These are phyloP conservation scores for Arachis stenosperma DNA, from an alignment of 306 rosid genomes.

Conservation along the genomic window DNA sequence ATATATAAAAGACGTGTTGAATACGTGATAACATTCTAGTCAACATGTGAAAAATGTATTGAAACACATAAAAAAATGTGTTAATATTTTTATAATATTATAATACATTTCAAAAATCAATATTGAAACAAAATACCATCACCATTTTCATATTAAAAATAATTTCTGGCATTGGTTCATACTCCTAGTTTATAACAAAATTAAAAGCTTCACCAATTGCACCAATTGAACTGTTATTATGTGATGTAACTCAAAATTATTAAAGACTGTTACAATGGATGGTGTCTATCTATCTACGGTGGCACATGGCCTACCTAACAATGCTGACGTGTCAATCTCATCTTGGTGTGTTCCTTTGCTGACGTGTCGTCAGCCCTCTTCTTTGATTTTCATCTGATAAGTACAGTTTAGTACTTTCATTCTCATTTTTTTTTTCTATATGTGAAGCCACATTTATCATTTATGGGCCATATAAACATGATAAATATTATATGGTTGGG, in stretches of 20 bases:
- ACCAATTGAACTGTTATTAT: too few species aligned
- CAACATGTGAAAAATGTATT: too few species aligned
- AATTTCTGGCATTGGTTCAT: too few species aligned
- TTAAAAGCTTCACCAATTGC: too few species aligned
- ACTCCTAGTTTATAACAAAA: too few species aligned
- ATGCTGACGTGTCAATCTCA: constrained; percentile 33
- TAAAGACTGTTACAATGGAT: not conserved
- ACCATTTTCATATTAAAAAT: too few species aligned
- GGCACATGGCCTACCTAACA: not conserved
- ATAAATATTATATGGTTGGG: not conserved
- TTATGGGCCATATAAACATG: not conserved
- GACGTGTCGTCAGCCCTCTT: not conserved
- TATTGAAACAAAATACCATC: too few species aligned
- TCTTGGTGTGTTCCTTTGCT: constrained; percentile 4
- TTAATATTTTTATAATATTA: too few species aligned
- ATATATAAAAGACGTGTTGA: too few species aligned
- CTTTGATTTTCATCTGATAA: not conserved
- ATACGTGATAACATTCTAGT: too few species aligned
- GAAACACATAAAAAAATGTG: too few species aligned
- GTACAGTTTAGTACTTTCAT: constrained; percentile 24
- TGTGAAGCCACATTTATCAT: not conserved
- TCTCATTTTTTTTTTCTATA: constrained; percentile 1
- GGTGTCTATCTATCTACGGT: not conserved
- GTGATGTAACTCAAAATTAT: not conserved
- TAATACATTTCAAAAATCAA: too few species aligned